Percentiles rank a stretch among this genome's conserved stretches.
Conservation (phyloP, 805 yeast genomes). For the Cyberlindnera subsufficiens region DNA sequence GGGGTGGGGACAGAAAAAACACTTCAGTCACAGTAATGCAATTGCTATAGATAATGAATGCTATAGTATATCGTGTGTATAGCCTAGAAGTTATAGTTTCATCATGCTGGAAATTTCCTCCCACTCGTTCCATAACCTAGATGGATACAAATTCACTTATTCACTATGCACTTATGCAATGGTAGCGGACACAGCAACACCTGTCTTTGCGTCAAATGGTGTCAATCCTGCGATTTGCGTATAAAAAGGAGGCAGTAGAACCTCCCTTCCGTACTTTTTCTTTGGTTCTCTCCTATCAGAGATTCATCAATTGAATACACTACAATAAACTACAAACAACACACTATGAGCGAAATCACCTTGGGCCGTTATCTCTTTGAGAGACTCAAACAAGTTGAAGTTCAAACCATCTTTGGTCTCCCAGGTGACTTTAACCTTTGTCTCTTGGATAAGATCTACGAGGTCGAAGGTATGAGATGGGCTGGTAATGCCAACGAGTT, state of each 20-base stretch:
- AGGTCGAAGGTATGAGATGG: slow-evolving; percentile 76
- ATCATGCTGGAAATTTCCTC: not conserved
- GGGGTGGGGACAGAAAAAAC: no score
- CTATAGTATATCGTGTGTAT: no score
- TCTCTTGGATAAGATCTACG: slow-evolving; percentile 65
- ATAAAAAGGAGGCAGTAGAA: not conserved
- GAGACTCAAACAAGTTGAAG: slow-evolving; percentile 67
- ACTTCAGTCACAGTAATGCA: no score
- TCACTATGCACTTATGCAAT: slow-evolving; percentile 11
- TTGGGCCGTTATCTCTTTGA: slow-evolving; percentile 76
- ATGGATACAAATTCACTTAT: not conserved
- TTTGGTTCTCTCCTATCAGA: not conserved
- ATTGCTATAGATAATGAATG: no score
- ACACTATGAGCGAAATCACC: slow-evolving; percentile 36
- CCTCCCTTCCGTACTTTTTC: not conserved
- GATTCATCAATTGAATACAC: not conserved
- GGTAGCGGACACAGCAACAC: slow-evolving; percentile 3
- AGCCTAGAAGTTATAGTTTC: not conserved
- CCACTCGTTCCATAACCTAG: not conserved
- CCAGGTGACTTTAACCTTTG: slow-evolving; percentile 81
- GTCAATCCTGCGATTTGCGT: slow-evolving; percentile 3
- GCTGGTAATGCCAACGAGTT: slow-evolving; percentile 88
- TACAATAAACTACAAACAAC: slow-evolving; percentile 3
- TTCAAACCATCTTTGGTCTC: slow-evolving; percentile 69
- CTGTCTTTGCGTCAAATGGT: slow-evolving; percentile 15